A percentile compares a stretch with the other conserved stretches of the same genome.
These are phyloP conservation scores for Fusarium scirpi DNA, from an alignment of 2,329 filamentous ascomycete species.

Conservation along the genomic window DNA sequence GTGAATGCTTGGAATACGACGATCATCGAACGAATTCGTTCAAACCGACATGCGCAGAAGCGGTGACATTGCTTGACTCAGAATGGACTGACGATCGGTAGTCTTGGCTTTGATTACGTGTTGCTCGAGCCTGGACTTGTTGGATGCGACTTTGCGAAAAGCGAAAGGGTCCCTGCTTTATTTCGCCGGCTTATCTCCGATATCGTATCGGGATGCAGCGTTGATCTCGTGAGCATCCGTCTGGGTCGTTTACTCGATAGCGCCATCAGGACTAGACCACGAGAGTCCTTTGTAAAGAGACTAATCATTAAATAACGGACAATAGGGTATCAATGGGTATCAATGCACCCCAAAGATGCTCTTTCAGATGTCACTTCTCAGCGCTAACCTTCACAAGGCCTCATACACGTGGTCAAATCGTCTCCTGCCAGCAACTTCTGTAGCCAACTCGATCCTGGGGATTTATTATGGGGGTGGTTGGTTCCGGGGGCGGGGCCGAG, in stretches of 20 bases:
- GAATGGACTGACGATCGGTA: constrained; percentile 39
- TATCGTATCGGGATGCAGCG: constrained; percentile 43
- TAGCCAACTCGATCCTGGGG: constrained; percentile 23
- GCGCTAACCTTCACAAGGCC: constrained; percentile 15
- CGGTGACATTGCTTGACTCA: constrained; percentile 41
- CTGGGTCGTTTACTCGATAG: constrained; percentile 34
- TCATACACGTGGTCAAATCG: constrained; percentile 41
- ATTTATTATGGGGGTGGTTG: constrained; percentile 40
- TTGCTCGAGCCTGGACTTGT: constrained; percentile 23
- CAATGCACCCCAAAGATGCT: constrained; percentile 27
- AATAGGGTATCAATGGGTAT: constrained; percentile 38
- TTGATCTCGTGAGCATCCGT: constrained; percentile 44
- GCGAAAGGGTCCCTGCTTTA: constrained; percentile 21
- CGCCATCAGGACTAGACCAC: constrained; percentile 28
- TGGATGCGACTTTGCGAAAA: constrained; percentile 6
- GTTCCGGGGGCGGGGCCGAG: constrained; percentile 40
- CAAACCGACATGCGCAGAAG: constrained; percentile 19
- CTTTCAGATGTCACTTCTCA: constrained; percentile 9
- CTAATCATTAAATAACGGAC: constrained; percentile 12
- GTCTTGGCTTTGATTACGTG: constrained; percentile 42
- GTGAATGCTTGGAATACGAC: constrained; percentile 3
- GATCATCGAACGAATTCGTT: constrained; percentile 12
- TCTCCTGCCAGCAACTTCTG: constrained; percentile 25
- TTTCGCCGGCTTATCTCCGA: constrained; percentile 47
- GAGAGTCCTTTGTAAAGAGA: background rate